These are phyloP conservation scores for Fragaria ananassa DNA, from an alignment of 306 rosid genomes.

Conservation along the genomic window DNA sequence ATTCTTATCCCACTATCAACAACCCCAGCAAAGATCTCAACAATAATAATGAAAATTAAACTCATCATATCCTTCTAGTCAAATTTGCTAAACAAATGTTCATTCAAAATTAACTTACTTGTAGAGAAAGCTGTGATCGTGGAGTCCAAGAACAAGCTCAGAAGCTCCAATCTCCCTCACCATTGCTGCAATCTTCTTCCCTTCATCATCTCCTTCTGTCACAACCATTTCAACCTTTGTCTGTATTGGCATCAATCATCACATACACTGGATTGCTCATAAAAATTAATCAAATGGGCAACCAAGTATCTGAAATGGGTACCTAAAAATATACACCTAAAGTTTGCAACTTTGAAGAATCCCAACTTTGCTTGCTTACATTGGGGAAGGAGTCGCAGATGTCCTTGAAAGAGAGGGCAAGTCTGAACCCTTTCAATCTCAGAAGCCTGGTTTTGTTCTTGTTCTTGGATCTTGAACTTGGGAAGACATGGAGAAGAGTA, in stretches of 20 bases:
- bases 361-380: slow-evolving; percentile 24
- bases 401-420: slow-evolving; percentile 79
- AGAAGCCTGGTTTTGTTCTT: slow-evolving; percentile 51
- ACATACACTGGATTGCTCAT: slow-evolving; percentile 13
- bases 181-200: slow-evolving; percentile 51
- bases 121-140: slow-evolving; percentile 88
- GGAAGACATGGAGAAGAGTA: slow-evolving; percentile 76
- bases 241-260: slow-evolving; percentile 51
- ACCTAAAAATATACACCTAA: neutral
- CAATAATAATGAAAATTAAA: neutral
- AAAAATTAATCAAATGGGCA: slow-evolving; percentile 1
- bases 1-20: neutral
- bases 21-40: slow-evolving; percentile 12
- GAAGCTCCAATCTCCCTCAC: slow-evolving; percentile 77
- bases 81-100: neutral
- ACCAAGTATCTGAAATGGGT: neutral
- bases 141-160: slow-evolving; percentile 79
- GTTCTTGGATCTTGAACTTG: slow-evolving; percentile 51
- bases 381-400: slow-evolving; percentile 64
- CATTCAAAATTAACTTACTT: slow-evolving; percentile 43
- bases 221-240: slow-evolving; percentile 91
- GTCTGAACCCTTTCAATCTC: slow-evolving; percentile 69
- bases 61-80: neutral
- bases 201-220: slow-evolving; percentile 73
- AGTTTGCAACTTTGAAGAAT: neutral